A percentile compares a stretch with the other conserved stretches of the same genome.
Conservation (phyloP, 768 basidiomycete species). For the Russula brevipes region DNA sequence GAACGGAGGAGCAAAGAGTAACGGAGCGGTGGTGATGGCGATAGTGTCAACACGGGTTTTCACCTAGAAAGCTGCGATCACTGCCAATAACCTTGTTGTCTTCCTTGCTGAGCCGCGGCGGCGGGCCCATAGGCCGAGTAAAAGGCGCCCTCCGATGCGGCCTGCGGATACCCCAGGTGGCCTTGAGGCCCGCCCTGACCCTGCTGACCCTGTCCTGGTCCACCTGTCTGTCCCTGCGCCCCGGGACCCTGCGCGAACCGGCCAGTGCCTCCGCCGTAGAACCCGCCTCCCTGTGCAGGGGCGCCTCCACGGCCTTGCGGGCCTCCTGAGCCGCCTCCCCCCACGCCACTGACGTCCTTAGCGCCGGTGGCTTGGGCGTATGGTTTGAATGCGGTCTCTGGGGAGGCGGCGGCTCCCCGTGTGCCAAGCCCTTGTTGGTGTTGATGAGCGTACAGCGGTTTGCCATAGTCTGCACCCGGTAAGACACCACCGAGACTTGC, state of each 20-base stretch:
- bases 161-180: slow-evolving; percentile 60
- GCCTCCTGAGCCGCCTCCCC: slow-evolving; percentile 36
- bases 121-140: slow-evolving; percentile 54
- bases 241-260: slow-evolving; percentile 39
- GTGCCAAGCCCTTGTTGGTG: slow-evolving; percentile 58
- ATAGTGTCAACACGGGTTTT: background rate
- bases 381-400: slow-evolving; percentile 71
- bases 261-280: slow-evolving; percentile 39
- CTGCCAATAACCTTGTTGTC: slow-evolving; percentile 58
- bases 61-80: slow-evolving; percentile 21
- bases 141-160: slow-evolving; percentile 54
- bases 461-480: slow-evolving; percentile 36
- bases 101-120: slow-evolving; percentile 34
- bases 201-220: slow-evolving; percentile 38
- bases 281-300: slow-evolving; percentile 45
- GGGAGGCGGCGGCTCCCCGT: slow-evolving; percentile 51
- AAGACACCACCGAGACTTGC: slow-evolving; percentile 32
- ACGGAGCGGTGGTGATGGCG: slow-evolving; percentile 14
- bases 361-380: slow-evolving; percentile 60
- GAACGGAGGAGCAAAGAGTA: slow-evolving; percentile 4
- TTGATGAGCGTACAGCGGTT: slow-evolving; percentile 48
- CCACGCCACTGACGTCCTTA: slow-evolving; percentile 41
- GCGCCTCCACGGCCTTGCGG: slow-evolving; percentile 41
- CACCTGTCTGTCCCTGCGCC: slow-evolving; percentile 44
- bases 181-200: slow-evolving; percentile 45